A percentile compares a stretch with the other conserved stretches of the same genome.
phyloP scores from a whole-genome alignment of 306 rosid species.

The Arachis stenosperma region DNA sequence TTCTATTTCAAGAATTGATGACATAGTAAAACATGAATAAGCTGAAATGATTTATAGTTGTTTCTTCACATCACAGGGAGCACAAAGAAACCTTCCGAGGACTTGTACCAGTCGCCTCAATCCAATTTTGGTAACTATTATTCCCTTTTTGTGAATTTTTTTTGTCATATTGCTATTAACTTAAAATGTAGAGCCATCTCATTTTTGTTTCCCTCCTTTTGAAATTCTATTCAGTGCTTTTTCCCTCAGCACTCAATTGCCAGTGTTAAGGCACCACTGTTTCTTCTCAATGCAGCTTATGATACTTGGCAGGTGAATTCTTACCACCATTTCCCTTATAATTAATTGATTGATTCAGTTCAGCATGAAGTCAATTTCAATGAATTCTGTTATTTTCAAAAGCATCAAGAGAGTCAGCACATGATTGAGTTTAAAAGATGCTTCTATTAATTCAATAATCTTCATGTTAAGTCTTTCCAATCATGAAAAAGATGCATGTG shows the following conservation, averaged over 20 bases:
- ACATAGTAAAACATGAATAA: not conserved
- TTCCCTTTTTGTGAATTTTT: not conserved
- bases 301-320: constrained; percentile 89
- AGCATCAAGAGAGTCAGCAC: not conserved
- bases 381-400: not conserved
- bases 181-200: constrained; percentile 19
- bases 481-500: not conserved
- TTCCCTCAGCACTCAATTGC: constrained; percentile 79
- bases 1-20: constrained; percentile 5
- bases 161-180: too few species aligned
- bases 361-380: constrained; percentile 17
- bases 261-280: constrained; percentile 73
- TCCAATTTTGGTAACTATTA: constrained; percentile 61
- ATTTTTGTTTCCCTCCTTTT: not conserved
- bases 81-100: constrained; percentile 59
- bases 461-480: constrained; percentile 5
- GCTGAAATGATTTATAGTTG: constrained; percentile 6
- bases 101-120: constrained; percentile 65
- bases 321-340: constrained; percentile 14
- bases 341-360: constrained; percentile 16
- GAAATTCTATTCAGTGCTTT: constrained; percentile 60
- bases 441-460: not conserved
- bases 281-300: constrained; percentile 87
- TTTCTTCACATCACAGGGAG: constrained; percentile 52
- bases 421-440: constrained; percentile 18